These are phyloP conservation scores for Panellus pusillus DNA, from an alignment of 768 basidiomycete species.

Conservation along the genomic window DNA sequence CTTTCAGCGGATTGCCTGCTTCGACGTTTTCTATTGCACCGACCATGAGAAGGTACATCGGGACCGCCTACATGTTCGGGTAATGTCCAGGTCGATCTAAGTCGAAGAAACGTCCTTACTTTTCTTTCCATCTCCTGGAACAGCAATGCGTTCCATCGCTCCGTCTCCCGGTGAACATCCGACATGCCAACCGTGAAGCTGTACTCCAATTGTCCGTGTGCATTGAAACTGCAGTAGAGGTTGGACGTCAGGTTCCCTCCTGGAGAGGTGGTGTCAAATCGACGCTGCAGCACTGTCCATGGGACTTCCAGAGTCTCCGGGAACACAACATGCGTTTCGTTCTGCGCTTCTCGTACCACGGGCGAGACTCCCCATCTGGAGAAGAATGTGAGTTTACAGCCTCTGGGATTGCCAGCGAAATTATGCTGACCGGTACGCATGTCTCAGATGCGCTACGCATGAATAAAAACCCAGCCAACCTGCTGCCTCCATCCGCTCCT, in stretches of 20 bases:
- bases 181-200: neutral
- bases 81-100: neutral
- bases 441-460: neutral
- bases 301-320: neutral
- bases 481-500: neutral
- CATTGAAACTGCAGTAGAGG: neutral
- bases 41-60: constrained; percentile 9
- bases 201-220: neutral
- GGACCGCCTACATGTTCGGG: constrained; percentile 3
- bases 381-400: neutral
- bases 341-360: neutral
- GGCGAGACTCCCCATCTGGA: neutral
- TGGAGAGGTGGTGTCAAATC: neutral
- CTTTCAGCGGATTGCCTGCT: neutral
- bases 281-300: neutral
- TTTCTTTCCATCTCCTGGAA: constrained; percentile 15
- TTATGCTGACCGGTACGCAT: neutral
- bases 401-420: neutral
- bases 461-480: neutral
- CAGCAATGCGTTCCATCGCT: constrained; percentile 4
- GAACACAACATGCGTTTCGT: neutral
- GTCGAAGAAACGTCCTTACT: neutral
- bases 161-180: neutral
- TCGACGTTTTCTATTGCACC: neutral
- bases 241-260: neutral